Percentiles rank a stretch among this genome's conserved stretches.
Evolutionary conservation across 305 asterid genomes (phyloP).

Genomic region (Fraxinus ornus): DNA sequence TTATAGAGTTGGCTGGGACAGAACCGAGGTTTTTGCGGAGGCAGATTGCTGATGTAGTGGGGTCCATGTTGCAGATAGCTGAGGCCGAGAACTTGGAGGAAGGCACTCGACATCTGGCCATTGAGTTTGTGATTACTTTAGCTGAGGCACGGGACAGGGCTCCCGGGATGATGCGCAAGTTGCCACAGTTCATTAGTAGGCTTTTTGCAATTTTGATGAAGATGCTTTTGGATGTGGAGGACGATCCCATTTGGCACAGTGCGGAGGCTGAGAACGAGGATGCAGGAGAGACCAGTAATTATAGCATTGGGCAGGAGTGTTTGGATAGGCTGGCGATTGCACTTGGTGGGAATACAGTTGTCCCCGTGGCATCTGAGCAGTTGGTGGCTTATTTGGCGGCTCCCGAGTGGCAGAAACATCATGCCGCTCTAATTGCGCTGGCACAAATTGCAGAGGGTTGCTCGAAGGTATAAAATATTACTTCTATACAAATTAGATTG

Average conservation of each 20-base stretch:
- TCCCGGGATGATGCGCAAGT: constrained; percentile 93
- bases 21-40: constrained; percentile 87
- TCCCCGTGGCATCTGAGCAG: constrained; percentile 90
- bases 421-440: constrained; percentile 82
- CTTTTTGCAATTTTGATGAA: constrained; percentile 72
- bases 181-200: constrained; percentile 83
- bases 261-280: constrained; percentile 85
- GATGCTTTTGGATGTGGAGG: constrained; percentile 82
- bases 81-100: constrained; percentile 84
- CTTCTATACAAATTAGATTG: neutral
- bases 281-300: constrained; percentile 85
- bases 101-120: constrained; percentile 82
- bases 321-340: constrained; percentile 83
- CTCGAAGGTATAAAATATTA: constrained; percentile 50
- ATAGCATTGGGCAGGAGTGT: constrained; percentile 89
- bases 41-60: constrained; percentile 87
- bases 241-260: constrained; percentile 83
- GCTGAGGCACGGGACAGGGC: constrained; percentile 93
- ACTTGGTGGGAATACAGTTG: constrained; percentile 84
- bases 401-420: constrained; percentile 93
- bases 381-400: constrained; percentile 68
- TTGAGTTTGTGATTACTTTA: constrained; percentile 80
- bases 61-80: constrained; percentile 82
- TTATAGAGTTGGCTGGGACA: constrained; percentile 85
- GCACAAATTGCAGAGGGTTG: constrained; percentile 96